Evolutionary conservation across 306 rosid species (phyloP), one percentile per base, ranked within the genome.

Genomic region (Cyamopsis tetragonoloba): DNA sequence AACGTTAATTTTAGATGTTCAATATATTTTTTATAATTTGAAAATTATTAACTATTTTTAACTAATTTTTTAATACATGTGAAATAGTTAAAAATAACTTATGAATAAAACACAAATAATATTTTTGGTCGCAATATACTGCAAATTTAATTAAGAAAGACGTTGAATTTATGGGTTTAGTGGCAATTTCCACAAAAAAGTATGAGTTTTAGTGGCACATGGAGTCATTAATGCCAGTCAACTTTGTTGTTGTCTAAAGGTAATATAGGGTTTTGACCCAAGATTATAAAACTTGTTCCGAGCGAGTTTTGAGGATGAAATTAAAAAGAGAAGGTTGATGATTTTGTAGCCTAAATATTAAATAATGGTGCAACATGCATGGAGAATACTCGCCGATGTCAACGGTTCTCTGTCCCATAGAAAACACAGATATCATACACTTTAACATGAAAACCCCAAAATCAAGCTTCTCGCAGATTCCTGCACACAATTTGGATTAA

Each of bases 351-450:
- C 6, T 48, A 50, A 62, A 73, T 42, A 46, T 4, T 48, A 50
- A 62, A 73, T 42, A 46, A 69, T 44, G 50, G 27, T 67, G 41
- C 81, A 47, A 44, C 42, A 44, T 41, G 56, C 42, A 44, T 41
- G 56, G 42, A 59, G 60, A 23, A 26, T 26, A 26, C 7, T 13
- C 17, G 70, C 56, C 76, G 76, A 72, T 18, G 47, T 34, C 15
- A 49, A 47, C 56, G 74, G 79, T 19, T 14, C 64, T 57, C 58
- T 73, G 80, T 73, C 77, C 24, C 30, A 50, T 30, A 18, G 51
- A 19, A 62, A 69, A 39, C 65, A 26, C 20, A 41, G 11, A 22
- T 28, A 32, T 11, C 55, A 60, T 66, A 60, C 63, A 34, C n/a
- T n/a, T n/a, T 35, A 55, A 22, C 58, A 41, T 2, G 68, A 63